A percentile compares a stretch with the other conserved stretches of the same genome.
Conservation (phyloP, 345 rosid species). For the Adansonia digitata region DNA sequence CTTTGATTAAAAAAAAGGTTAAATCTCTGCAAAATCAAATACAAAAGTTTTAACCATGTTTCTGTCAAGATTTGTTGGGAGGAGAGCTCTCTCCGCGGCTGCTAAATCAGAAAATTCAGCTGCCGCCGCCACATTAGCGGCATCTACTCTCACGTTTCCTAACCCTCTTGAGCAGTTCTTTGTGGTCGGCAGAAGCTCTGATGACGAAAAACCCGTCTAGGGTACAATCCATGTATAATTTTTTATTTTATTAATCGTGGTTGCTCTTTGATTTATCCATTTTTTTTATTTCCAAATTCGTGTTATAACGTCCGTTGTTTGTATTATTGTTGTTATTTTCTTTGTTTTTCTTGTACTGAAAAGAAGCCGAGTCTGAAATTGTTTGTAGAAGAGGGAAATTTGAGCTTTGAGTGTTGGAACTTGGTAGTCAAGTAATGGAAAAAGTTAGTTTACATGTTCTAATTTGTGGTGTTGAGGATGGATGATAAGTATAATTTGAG, state of each 20-base stretch:
- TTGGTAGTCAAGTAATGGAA: no score
- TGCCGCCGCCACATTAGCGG: slow-evolving; percentile 45
- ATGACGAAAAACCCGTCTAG: slow-evolving; percentile 64
- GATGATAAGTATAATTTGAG: no score
- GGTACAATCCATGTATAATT: slow-evolving; percentile 32
- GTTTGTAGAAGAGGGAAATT: no score
- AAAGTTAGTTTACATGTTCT: no score
- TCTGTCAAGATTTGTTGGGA: slow-evolving; percentile 54
- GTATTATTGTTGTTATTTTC: no score
- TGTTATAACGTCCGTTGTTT: no score
- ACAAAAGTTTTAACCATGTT: slow-evolving; percentile 37
- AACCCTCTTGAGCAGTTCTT: slow-evolving; percentile 87
- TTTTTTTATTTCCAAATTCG: no score
- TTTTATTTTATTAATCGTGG: background rate
- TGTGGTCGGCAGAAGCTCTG: slow-evolving; percentile 61
- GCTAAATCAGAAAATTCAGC: slow-evolving; percentile 58
- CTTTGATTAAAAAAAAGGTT: background rate
- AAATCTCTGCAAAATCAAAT: background rate
- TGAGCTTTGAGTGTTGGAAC: no score
- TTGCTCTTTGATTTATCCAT: background rate
- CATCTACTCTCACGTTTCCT: slow-evolving; percentile 28
- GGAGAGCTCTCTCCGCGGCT: slow-evolving; percentile 49
- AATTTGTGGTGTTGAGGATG: no score
- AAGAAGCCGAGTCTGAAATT: no score
- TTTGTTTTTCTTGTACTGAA: no score